These are phyloP conservation scores for Tylopilus felleus DNA, from an alignment of 768 basidiomycete species.

Conservation along the genomic window DNA sequence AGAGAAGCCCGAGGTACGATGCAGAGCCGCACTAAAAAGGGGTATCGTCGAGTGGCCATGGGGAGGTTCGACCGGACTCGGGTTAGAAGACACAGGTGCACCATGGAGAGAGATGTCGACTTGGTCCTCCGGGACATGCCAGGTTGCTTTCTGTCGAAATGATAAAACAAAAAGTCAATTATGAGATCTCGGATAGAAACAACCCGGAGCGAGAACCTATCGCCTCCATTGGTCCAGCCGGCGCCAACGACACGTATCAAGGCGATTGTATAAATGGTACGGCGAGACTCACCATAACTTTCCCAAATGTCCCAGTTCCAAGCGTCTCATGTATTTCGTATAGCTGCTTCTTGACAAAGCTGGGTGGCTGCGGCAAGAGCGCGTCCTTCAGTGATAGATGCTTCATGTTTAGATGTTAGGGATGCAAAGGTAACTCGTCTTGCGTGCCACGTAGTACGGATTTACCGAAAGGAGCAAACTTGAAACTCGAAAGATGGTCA, in stretches of 20 bases:
- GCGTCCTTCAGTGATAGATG: slow-evolving; percentile 47
- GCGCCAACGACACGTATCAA: not conserved
- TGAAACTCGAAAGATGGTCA: not conserved
- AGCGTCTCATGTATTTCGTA: slow-evolving; percentile 72
- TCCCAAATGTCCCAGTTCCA: slow-evolving; percentile 86
- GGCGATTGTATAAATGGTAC: not conserved
- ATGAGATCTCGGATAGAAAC: not conserved
- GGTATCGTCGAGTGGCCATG: slow-evolving; percentile 28
- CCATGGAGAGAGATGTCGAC: slow-evolving; percentile 54
- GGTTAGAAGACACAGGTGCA: slow-evolving; percentile 40
- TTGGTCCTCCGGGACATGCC: slow-evolving; percentile 69
- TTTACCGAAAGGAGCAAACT: not conserved
- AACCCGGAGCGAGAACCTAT: not conserved
- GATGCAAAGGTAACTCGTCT: not conserved
- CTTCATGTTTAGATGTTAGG: slow-evolving; percentile 22
- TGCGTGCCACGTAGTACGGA: not conserved
- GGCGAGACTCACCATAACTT: slow-evolving; percentile 65
- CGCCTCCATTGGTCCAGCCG: slow-evolving; percentile 1
- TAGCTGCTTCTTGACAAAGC: slow-evolving; percentile 81
- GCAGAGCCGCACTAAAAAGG: slow-evolving; percentile 27
- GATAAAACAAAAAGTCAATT: not conserved
- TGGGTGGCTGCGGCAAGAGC: slow-evolving; percentile 78
- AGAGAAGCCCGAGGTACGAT: slow-evolving; percentile 15
- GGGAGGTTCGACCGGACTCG: slow-evolving; percentile 19
- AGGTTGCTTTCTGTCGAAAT: slow-evolving; percentile 58